A percentile compares a stretch with the other conserved stretches of the same genome.
phyloP scores from a whole-genome alignment of 1,284 basidiomycete genomes.

The Pseudozyma sp. region DNA sequence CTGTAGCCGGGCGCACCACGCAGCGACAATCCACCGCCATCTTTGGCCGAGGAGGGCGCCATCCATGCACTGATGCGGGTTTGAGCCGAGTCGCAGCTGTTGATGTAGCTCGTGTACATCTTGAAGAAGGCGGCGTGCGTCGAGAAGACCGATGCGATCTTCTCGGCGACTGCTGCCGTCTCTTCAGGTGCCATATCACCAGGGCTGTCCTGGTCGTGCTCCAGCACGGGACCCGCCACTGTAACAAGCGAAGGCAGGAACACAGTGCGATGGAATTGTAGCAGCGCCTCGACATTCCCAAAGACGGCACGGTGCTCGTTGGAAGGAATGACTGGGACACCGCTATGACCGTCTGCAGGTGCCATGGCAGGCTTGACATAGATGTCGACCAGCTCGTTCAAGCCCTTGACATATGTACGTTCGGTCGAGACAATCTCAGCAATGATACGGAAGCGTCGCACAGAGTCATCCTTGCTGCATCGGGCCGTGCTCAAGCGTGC shows the following conservation, averaged over 20 bases:
- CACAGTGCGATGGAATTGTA: conserved; percentile 89
- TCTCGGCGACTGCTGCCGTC: conserved; percentile 80
- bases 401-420: conserved; percentile 89
- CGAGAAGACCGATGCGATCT: conserved; percentile 85
- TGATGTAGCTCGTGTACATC: conserved; percentile 68
- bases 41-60: conserved; percentile 28
- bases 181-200: conserved; percentile 79
- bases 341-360: conserved; percentile 71
- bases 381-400: conserved; percentile 92
- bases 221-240: conserved; percentile 70
- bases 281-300: conserved; percentile 87
- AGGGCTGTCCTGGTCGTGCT: conserved; percentile 63
- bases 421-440: conserved; percentile 80
- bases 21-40: conserved; percentile 42
- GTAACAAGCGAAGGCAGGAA: conserved; percentile 88
- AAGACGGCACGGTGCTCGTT: conserved; percentile 92
- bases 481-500: conserved; percentile 24
- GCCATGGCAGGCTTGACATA: conserved; percentile 89
- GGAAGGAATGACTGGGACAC: conserved; percentile 83
- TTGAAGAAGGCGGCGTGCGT: conserved; percentile 64
- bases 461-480: conserved; percentile 65
- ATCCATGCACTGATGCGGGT: conserved; percentile 41
- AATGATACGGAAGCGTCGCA: conserved; percentile 65
- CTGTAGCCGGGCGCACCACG: conserved; percentile 27
- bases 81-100: conserved; percentile 63